phyloP scores from a whole-genome alignment of 2,329 filamentous ascomycete genomes.

The Talaromyces rugulosus region DNA sequence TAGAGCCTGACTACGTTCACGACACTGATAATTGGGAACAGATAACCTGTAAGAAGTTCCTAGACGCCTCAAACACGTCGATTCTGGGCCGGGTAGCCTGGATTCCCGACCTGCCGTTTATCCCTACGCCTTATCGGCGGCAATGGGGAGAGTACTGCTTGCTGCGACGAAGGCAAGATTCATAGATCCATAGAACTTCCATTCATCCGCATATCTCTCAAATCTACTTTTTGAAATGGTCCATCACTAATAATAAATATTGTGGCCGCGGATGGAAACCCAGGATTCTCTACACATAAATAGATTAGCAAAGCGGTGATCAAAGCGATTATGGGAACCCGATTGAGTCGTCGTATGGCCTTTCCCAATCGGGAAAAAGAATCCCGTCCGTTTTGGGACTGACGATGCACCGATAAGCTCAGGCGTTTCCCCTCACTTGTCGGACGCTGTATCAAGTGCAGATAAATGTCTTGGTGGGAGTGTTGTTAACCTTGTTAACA shows the following conservation, averaged over 20 bases:
- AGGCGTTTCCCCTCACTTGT: conserved; percentile 4
- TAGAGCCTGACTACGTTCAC: conserved; percentile 76
- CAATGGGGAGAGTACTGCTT: conserved; percentile 90
- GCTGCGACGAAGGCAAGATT: conserved; percentile 49
- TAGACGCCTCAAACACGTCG: conserved; percentile 73
- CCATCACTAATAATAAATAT: too few species aligned
- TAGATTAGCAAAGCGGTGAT: not conserved
- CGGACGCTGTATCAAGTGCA: not conserved
- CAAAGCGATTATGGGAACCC: not conserved
- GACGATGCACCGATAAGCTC: not conserved
- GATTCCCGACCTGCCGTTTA: conserved; percentile 66
- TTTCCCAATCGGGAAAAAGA: conserved; percentile 35
- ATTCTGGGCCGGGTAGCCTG: conserved; percentile 73
- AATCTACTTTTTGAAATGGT: too few species aligned
- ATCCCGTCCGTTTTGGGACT: conserved; percentile 20
- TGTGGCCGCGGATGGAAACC: too few species aligned
- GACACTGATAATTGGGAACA: conserved; percentile 73
- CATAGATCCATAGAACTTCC: not conserved
- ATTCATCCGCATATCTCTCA: too few species aligned
- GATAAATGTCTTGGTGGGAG: not conserved
- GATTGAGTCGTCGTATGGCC: conserved; percentile 9
- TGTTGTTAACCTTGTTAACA: not conserved
- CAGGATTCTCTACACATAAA: not conserved
- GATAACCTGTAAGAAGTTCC: conserved; percentile 70
- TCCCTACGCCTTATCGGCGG: conserved; percentile 67